Base-by-base conservation (phyloP, 352 stramenopile species). In the Globisporangium paddicum region DNA sequence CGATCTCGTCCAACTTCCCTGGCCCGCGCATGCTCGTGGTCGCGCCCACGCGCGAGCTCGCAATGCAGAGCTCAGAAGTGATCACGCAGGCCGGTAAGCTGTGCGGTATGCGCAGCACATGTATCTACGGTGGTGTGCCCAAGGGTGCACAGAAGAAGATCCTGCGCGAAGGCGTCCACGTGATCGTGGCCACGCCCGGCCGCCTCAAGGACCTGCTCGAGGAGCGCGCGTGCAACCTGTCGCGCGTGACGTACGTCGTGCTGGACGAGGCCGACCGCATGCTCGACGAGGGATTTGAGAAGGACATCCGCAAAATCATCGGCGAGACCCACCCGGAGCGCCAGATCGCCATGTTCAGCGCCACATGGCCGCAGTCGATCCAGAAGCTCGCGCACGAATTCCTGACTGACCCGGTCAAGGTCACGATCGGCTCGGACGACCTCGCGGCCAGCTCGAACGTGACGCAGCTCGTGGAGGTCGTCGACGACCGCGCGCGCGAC, bases 261-360 rank as follows among this genome's bases (percentile, higher is more conserved):
- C 73, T 99, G 13, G 96, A 99, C 72, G 96, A 99, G 67, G 93
- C 93, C 47, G 96, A 99, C 69, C 83, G 95, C 55, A 98, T 98
- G 90, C 77, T 94, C 26, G 86, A 94, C 59, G 82, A 94, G 63
- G 96, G 96, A 11, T 99, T 99, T 62, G 93, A 98, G 69, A 95
- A 98, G 71, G 94, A 98, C 46, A 93, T 96, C 44, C 88, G 88
- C 38, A 71, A 77, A 55, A 96, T 96, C 61, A 96, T 96, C 41
- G 80, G 83, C 48, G 67, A 65, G 51, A 90, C 77, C 23, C 85
- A 94, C 67, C 55, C 64, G 28, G 75, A 94, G 68, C 84, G 95
- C 21, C 95, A 98, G 73, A 98, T 97, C 68, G 92, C 93, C 63
- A 99, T 99, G 95, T 99, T 99, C 79, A 95, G 79, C 28, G 96